Percentiles rank a stretch among this genome's conserved stretches.
These are phyloP conservation scores for Lycium ferocissimum DNA, from an alignment of 257 asterid genomes.

Conservation along the genomic window DNA sequence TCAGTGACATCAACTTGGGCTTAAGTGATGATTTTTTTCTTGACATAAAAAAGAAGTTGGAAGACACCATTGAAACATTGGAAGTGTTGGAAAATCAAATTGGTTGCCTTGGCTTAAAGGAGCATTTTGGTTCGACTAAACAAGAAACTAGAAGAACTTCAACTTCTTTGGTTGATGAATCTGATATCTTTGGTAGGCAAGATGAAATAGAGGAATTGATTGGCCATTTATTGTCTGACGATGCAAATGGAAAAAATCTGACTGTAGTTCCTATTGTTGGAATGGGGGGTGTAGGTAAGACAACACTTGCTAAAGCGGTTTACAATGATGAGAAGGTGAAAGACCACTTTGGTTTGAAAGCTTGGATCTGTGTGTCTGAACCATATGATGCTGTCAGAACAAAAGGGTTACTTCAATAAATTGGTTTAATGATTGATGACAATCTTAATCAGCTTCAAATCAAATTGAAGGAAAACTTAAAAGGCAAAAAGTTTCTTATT, in stretches of 20 bases:
- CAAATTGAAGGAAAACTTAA: slow-evolving; percentile 15
- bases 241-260: background rate
- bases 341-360: slow-evolving; percentile 7
- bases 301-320: slow-evolving; percentile 34
- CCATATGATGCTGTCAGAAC: slow-evolving; percentile 30
- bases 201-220: slow-evolving; percentile 30
- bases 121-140: background rate
- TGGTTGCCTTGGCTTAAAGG: background rate
- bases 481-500: slow-evolving; percentile 10
- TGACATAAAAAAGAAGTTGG: slow-evolving; percentile 21
- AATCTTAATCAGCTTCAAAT: background rate
- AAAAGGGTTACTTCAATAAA: slow-evolving; percentile 8
- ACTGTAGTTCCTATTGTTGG: slow-evolving; percentile 34
- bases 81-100: background rate
- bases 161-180: slow-evolving; percentile 27
- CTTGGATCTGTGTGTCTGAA: slow-evolving; percentile 36
- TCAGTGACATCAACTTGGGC: background rate
- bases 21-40: background rate
- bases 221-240: background rate
- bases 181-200: slow-evolving; percentile 25
- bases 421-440: background rate
- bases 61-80: slow-evolving; percentile 16
- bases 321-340: slow-evolving; percentile 30
- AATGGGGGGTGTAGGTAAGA: background rate
- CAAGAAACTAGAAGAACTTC: slow-evolving; percentile 3